Percentiles rank a stretch among this genome's conserved stretches.
These are phyloP conservation scores for Neonectria faginata DNA, from an alignment of 2,329 filamentous ascomycete species.

Conservation along the genomic window DNA sequence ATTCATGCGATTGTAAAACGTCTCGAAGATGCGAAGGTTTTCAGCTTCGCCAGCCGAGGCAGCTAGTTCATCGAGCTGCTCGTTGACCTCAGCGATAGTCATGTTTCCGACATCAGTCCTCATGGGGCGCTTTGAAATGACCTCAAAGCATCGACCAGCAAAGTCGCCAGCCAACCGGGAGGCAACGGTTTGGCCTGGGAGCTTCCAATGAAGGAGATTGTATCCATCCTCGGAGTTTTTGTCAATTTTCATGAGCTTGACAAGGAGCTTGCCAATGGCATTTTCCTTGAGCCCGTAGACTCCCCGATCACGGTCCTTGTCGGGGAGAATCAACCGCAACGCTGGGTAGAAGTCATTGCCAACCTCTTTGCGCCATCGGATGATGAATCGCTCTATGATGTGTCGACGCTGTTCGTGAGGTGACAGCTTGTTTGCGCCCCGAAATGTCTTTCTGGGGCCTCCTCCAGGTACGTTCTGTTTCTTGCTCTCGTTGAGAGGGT, in stretches of 20 bases:
- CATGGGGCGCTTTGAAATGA: slow-evolving; percentile 86
- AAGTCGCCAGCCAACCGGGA: slow-evolving; percentile 87
- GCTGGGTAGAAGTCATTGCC: slow-evolving; percentile 95
- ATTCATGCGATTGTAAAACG: slow-evolving; percentile 92
- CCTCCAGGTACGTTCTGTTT: slow-evolving; percentile 75
- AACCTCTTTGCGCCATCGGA: slow-evolving; percentile 86
- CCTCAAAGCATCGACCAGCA: slow-evolving; percentile 87
- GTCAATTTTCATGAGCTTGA: slow-evolving; percentile 92
- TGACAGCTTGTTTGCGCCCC: slow-evolving; percentile 69
- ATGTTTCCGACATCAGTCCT: slow-evolving; percentile 79
- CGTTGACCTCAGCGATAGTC: slow-evolving; percentile 91
- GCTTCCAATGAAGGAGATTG: slow-evolving; percentile 90
- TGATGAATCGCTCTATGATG: slow-evolving; percentile 88
- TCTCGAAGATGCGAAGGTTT: slow-evolving; percentile 82
- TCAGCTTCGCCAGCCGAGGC: slow-evolving; percentile 82
- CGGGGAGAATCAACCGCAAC: slow-evolving; percentile 88
- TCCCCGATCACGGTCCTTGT: slow-evolving; percentile 90
- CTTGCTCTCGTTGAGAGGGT: slow-evolving; percentile 81
- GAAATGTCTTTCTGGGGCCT: slow-evolving; percentile 68
- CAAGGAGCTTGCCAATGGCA: slow-evolving; percentile 87
- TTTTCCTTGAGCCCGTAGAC: slow-evolving; percentile 97
- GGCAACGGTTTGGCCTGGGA: slow-evolving; percentile 76
- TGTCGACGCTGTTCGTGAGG: slow-evolving; percentile 82
- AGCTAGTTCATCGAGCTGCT: slow-evolving; percentile 82
- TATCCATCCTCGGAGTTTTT: slow-evolving; percentile 90